Evolutionary conservation across 345 rosid species (phyloP).

Genomic region (Salix koriyanagi): DNA sequence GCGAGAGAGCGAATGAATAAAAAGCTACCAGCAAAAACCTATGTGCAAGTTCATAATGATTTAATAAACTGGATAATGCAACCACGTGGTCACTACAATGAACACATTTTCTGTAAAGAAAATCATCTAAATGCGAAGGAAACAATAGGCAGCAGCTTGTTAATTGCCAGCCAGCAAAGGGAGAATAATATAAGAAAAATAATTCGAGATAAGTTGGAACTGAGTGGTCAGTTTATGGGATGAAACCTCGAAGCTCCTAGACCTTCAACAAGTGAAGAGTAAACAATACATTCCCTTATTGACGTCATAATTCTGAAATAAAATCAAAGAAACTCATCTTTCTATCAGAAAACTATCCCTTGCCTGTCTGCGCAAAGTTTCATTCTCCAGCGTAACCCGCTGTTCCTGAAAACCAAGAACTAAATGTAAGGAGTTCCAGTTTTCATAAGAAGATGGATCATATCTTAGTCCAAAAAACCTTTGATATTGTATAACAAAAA

Average conservation of each 20-base stretch:
- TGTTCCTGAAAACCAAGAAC: slow-evolving; percentile 57
- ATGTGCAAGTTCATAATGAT: no score
- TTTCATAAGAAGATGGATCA: slow-evolving; percentile 1
- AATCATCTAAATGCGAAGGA: no score
- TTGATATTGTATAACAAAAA: no score
- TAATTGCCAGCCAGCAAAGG: background rate
- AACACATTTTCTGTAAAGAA: no score
- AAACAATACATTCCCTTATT: background rate
- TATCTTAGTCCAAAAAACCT: background rate
- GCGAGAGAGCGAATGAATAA: background rate
- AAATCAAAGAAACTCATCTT: background rate
- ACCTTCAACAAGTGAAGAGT: slow-evolving; percentile 38
- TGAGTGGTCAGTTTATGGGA: slow-evolving; percentile 41
- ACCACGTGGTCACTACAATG: no score
- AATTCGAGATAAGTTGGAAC: slow-evolving; percentile 48
- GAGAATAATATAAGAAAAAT: slow-evolving; percentile 1
- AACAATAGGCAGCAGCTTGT: background rate
- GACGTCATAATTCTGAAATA: background rate
- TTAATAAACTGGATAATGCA: background rate
- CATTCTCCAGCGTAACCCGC: slow-evolving; percentile 74
- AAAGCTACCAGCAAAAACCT: background rate
- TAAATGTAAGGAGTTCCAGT: background rate
- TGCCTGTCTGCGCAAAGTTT: slow-evolving; percentile 85
- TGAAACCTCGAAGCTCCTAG: slow-evolving; percentile 70
- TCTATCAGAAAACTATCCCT: slow-evolving; percentile 10